phyloP scores from a whole-genome alignment of 2,329 filamentous ascomycete species.

The Penicillium sp. region DNA sequence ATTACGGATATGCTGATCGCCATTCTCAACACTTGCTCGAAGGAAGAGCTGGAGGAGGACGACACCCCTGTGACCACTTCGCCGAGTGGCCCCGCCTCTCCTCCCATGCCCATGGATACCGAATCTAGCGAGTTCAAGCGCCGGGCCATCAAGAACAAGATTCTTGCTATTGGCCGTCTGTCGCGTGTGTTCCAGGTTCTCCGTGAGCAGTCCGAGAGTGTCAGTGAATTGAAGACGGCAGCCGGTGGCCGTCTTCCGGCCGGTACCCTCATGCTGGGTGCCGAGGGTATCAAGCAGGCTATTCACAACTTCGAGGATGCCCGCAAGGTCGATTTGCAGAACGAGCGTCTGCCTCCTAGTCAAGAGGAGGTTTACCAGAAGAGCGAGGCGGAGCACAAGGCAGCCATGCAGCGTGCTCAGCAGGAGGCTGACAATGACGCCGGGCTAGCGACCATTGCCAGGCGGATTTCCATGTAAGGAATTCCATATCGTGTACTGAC shows the following conservation, averaged over 20 bases:
- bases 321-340: constrained; percentile 94
- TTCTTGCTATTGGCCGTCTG: constrained; percentile 92
- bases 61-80: constrained; percentile 77
- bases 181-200: constrained; percentile 98
- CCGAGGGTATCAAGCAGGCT: constrained; percentile 97
- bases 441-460: constrained; percentile 82
- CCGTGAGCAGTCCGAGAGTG: constrained; percentile 93
- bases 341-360: constrained; percentile 89
- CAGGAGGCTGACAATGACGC: constrained; percentile 91
- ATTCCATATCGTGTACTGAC: neutral
- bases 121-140: constrained; percentile 94
- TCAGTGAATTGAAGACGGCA: constrained; percentile 97
- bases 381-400: constrained; percentile 78
- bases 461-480: constrained; percentile 94
- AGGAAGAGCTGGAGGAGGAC: constrained; percentile 93
- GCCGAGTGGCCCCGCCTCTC: constrained; percentile 72
- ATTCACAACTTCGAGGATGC: constrained; percentile 98
- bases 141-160: constrained; percentile 99
- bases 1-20: constrained; percentile 99
- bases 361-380: constrained; percentile 89
- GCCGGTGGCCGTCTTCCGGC: constrained; percentile 90
- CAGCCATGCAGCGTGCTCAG: constrained; percentile 83
- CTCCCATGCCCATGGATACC: constrained; percentile 73
- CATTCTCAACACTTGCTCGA: constrained; percentile 98
- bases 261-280: constrained; percentile 95